Evolutionary conservation across 495 filamentous ascomycete species (phyloP), one percentile per base, ranked within the genome.

Genomic region (Cudoniella acicularis): DNA sequence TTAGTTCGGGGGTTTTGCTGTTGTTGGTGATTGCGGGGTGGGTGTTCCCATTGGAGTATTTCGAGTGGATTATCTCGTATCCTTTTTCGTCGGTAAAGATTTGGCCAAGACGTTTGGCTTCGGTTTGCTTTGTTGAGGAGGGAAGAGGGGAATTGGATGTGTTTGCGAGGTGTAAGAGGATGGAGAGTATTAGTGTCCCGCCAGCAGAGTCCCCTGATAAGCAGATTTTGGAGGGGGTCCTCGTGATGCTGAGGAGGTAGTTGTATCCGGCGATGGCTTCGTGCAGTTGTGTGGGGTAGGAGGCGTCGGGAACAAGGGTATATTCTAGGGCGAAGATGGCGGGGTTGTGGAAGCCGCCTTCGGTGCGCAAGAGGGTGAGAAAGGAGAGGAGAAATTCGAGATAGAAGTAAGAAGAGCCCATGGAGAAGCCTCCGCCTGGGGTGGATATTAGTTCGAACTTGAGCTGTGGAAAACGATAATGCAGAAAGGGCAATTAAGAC

Each of bases 291-390:
- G 73, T 80, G 4, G 89, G 89, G 63, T 87, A 91, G 10, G 73
- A 73, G 36, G 79, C 77, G 57, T 89, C 85, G 10, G 89, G 89
- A n/a, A 90, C 87, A 1, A 92, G 77, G 8, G 85, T 87, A 65
- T 92, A 92, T 52, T 92, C 88, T 4, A 92, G 70, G 1, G 86
- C 82, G 65, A 92, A 87, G n/a, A 92, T 78, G 16, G 88, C 86
- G 2, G 89, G 89, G 64, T 91, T 91, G 13, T 66, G 50, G 64
- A 86, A 90, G 13, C 87, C 86, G 40, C 41, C 6, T 30, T 73
- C 68, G 16, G 78, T 70, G 25, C 75, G 71, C 36, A 92, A 72
- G 0, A 86, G 67, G 43, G 70, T 76, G 16, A 85, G 63, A 83
- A 83, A 89, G 23, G 84, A 79, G 36, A 89, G 65, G 17, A 92